Base-by-base conservation (phyloP, 2,329 filamentous ascomycete genomes). In the Cylindrodendrum hubeiense region DNA sequence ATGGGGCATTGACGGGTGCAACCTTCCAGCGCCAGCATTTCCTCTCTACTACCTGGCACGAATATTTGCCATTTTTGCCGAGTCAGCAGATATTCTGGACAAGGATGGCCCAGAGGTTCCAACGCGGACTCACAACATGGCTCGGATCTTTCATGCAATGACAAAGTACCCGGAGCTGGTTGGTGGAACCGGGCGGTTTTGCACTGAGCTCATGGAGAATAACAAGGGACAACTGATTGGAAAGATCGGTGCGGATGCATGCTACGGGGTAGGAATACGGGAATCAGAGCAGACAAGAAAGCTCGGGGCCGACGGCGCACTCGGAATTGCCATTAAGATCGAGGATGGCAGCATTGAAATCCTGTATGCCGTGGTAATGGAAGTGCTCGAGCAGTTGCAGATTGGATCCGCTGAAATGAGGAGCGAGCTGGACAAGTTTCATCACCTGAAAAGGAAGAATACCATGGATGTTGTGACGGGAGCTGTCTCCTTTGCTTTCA, bases 241-340 rank as follows among this genome's bases (percentile, higher is more conserved):
- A 2, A 86, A 87, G 65, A 44, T 86, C 3, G 84, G 84, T 0
- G 84, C 84, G 0, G 83, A 86, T 67, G 84, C 78, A 0, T 86
- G 81, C 51, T 86, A 86, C 67, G 82, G 78, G 0, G 71, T 86
- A 8, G 83, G 79, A 0, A 68, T 86, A 3, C 74, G 79, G n/a
- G 75, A 71, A 8, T 81, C 78, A 1, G 73, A 79, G 26, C 67
- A 77, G 21, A 83, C 82, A 0, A 69, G 59, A n/a, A 66, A 58
- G 1, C 72, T 83, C 3, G 80, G 82, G 0, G 78, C 76, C 0
- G 55, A 76, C 1, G 81, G 79, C 5, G 75, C 78, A 0, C 52
- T 86, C 4, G 84, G 83, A 0, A 81, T 86, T 12, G 76, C 83
- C 0, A 79, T 84, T 13, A 86, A 86, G 67, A 78, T 86, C 8